These are phyloP conservation scores for Cicer chorassanicum DNA, from an alignment of 306 rosid genomes.

Conservation along the genomic window DNA sequence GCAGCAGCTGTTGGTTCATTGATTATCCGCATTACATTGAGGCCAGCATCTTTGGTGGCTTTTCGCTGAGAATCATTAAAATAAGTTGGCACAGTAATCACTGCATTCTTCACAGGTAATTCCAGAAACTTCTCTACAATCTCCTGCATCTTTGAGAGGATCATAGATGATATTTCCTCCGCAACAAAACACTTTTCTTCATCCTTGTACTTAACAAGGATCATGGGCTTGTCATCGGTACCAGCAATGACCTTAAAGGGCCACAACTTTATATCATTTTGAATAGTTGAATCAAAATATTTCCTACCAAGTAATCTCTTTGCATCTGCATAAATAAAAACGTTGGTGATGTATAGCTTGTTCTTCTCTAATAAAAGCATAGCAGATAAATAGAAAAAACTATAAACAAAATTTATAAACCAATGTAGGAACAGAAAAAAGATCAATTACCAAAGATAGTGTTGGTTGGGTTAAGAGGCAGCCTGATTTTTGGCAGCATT, in stretches of 20 bases:
- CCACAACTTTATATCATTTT: neutral
- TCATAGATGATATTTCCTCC: neutral
- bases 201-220: slow-evolving; percentile 1
- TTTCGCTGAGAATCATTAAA: neutral
- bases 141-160: slow-evolving; percentile 1
- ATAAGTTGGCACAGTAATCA: neutral
- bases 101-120: neutral
- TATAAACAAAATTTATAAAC: neutral
- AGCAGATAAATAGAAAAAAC: neutral
- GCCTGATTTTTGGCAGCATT: neutral
- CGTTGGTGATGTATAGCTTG: neutral
- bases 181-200: neutral
- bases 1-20: slow-evolving; percentile 10
- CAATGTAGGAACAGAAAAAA: neutral
- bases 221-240: neutral
- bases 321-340: slow-evolving; percentile 7
- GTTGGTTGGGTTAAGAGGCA: neutral
- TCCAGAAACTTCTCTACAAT: neutral
- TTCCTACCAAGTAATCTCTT: slow-evolving; percentile 10
- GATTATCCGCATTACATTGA: slow-evolving; percentile 1
- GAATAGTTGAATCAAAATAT: neutral
- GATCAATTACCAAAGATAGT: neutral
- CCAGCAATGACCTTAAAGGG: neutral
- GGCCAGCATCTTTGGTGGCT: neutral
- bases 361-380: neutral